These are phyloP conservation scores for Brassica hybrid DNA, from an alignment of 441 rosid species.

Conservation along the genomic window DNA sequence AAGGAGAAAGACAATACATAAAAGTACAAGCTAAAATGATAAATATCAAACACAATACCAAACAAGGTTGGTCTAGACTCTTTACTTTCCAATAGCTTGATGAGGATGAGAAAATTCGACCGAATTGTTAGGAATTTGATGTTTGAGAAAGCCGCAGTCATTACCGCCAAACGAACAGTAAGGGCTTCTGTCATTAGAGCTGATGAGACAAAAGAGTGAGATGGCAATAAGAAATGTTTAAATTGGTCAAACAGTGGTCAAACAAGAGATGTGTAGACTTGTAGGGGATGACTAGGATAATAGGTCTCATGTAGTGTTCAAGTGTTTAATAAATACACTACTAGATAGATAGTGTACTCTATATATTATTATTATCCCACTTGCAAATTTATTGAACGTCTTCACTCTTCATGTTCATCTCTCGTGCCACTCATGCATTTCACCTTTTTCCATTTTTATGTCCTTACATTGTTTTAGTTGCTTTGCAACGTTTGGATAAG, in stretches of 20 bases:
- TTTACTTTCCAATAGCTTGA: background rate
- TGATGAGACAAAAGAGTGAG: background rate
- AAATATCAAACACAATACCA: background rate
- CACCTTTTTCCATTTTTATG: background rate
- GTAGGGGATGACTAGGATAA: conserved; percentile 12
- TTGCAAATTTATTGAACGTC: conserved; percentile 31
- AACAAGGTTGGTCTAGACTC: background rate
- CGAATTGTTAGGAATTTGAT: background rate
- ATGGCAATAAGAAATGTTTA: conserved; percentile 3
- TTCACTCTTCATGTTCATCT: conserved; percentile 32
- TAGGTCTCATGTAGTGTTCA: conserved; percentile 34
- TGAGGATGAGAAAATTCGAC: background rate
- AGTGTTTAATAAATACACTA: conserved; percentile 33
- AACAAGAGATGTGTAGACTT: conserved; percentile 20
- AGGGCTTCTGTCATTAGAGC: background rate
- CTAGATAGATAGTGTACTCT: conserved; percentile 10
- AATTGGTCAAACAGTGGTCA: conserved; percentile 17
- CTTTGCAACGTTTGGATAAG: background rate
- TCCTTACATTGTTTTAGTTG: background rate
- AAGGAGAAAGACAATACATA: background rate
- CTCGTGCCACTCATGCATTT: conserved; percentile 41
- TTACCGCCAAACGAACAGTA: background rate
- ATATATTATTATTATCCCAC: conserved; percentile 4
- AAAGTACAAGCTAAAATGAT: background rate
- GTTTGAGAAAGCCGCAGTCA: background rate